These are phyloP conservation scores for Cydonia oblonga DNA, from an alignment of 331 rosid genomes.

Conservation along the genomic window DNA sequence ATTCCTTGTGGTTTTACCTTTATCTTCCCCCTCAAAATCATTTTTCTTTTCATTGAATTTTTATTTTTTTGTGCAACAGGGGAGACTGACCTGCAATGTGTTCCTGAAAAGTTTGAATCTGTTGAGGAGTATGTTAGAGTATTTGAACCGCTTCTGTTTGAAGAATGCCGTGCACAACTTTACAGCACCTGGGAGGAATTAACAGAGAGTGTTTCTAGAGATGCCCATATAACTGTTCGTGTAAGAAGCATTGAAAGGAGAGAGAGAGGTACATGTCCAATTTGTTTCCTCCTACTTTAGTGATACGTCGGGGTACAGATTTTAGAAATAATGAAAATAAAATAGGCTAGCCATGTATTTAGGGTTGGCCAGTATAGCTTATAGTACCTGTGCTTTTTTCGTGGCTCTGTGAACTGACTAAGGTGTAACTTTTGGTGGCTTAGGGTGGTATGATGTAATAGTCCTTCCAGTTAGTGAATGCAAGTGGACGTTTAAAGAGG, in stretches of 20 bases:
- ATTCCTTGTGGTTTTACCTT: neutral
- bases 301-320: no score
- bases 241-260: no score
- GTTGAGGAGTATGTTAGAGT: slow-evolving; percentile 63
- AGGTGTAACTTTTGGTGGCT: slow-evolving; percentile 9
- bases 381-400: neutral
- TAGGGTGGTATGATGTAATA: slow-evolving; percentile 85
- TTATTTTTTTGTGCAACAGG: slow-evolving; percentile 41
- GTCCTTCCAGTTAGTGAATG: slow-evolving; percentile 75
- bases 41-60: slow-evolving; percentile 14
- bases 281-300: no score
- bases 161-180: no score
- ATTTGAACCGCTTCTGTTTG: no score
- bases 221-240: no score
- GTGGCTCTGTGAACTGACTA: neutral
- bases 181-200: no score
- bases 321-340: neutral
- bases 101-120: slow-evolving; percentile 88
- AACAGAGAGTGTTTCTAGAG: no score
- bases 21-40: neutral
- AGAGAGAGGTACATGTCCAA: no score
- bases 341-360: neutral
- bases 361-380: neutral
- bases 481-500: slow-evolving; percentile 97
- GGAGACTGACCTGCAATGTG: slow-evolving; percentile 78